Evolutionary conservation across 1,284 basidiomycete genomes (phyloP).

Genomic region (Pseudozyma flocculosa): DNA sequence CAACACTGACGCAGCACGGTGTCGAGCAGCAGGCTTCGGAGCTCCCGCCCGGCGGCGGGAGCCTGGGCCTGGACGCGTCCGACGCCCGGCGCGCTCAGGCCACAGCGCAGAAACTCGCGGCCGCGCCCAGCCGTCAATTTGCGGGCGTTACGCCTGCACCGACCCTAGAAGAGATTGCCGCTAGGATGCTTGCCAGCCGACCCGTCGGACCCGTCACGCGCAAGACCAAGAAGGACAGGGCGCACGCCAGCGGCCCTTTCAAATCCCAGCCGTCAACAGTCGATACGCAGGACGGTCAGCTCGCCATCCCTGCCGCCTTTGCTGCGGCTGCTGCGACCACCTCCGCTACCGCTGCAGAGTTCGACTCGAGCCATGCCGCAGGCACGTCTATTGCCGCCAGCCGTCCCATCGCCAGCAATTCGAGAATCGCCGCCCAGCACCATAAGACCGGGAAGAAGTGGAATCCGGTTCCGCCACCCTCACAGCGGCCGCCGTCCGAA

Average conservation of each 20-base stretch:
- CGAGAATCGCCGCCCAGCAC: too few relatives aligned
- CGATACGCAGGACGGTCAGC: too few relatives aligned
- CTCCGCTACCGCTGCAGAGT: too few relatives aligned
- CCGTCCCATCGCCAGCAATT: too few relatives aligned
- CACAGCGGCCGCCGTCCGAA: conserved; percentile 3
- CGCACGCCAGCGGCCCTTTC: neutral
- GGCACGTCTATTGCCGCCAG: too few relatives aligned
- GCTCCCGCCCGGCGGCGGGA: conserved; percentile 7
- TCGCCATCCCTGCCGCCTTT: too few relatives aligned
- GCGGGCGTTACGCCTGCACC: conserved; percentile 1
- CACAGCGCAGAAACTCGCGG: too few relatives aligned
- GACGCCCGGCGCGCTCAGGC: too few relatives aligned
- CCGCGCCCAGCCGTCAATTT: too few relatives aligned
- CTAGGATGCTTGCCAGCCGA: conserved; percentile 10
- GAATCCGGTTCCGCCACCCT: conserved; percentile 5
- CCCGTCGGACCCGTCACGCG: conserved; percentile 8
- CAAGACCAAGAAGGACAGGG: neutral
- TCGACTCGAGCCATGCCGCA: too few relatives aligned
- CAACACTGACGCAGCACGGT: neutral
- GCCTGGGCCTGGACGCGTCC: conserved; percentile 3
- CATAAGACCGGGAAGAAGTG: too few relatives aligned
- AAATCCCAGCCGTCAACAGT: neutral
- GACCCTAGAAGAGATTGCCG: conserved; percentile 8
- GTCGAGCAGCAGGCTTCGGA: neutral
- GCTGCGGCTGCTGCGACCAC: too few relatives aligned